A percentile compares a stretch with the other conserved stretches of the same genome.
Conservation (phyloP, 805 yeast species). For the Yarrowia yakushimensis region DNA sequence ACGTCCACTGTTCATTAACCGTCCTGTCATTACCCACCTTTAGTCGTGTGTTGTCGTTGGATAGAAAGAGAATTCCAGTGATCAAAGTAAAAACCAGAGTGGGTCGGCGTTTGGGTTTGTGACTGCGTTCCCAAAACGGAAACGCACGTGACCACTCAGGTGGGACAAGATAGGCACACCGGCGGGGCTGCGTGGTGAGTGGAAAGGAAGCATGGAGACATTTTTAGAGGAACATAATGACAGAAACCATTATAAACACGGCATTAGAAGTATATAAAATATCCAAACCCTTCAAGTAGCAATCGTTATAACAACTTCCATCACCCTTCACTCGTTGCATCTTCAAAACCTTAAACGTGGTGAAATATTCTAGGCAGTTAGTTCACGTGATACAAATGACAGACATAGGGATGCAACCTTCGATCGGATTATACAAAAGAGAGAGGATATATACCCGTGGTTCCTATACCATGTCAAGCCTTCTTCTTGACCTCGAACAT, state of each 20-base stretch:
- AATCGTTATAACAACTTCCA: background rate
- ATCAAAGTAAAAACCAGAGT: constrained; percentile 25
- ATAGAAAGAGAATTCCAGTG: constrained; percentile 24
- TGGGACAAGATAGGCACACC: background rate
- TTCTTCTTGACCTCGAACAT: too few species aligned
- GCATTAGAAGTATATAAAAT: too few species aligned
- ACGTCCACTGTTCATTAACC: constrained; percentile 5
- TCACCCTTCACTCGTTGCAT: background rate
- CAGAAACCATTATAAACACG: background rate
- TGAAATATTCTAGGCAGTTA: background rate
- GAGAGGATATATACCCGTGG: too few species aligned
- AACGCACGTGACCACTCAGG: constrained; percentile 6
- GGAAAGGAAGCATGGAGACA: too few species aligned
- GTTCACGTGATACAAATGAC: background rate
- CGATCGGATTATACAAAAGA: too few species aligned
- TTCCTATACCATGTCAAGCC: too few species aligned
- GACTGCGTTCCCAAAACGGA: constrained; percentile 21
- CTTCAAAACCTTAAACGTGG: background rate
- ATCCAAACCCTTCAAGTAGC: too few species aligned
- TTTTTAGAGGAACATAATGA: background rate
- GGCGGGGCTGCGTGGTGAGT: background rate
- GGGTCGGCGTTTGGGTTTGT: constrained; percentile 22
- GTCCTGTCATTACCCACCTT: constrained; percentile 23
- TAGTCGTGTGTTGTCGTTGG: constrained; percentile 26
- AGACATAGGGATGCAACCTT: background rate